These are phyloP conservation scores for Phytophthora palmivora DNA, from an alignment of 352 stramenopile species.

Conservation along the genomic window DNA sequence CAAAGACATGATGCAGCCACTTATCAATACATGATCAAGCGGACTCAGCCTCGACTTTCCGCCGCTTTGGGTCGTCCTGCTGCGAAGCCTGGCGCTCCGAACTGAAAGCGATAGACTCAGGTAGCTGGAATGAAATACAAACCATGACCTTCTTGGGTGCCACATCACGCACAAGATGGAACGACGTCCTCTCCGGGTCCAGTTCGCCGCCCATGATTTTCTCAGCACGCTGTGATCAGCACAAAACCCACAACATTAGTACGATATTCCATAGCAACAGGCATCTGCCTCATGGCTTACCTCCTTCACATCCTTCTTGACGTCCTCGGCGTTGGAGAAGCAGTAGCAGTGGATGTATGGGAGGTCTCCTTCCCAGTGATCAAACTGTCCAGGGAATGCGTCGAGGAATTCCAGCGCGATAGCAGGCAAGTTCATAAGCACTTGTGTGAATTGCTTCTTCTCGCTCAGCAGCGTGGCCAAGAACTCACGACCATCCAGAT, in stretches of 20 bases:
- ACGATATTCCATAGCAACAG: background rate
- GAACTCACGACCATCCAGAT: slow-evolving; percentile 95
- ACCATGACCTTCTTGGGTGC: slow-evolving; percentile 98
- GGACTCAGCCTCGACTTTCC: slow-evolving; percentile 43
- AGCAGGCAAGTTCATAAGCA: slow-evolving; percentile 97
- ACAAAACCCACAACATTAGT: slow-evolving; percentile 22
- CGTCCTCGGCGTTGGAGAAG: slow-evolving; percentile 90
- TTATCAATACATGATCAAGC: slow-evolving; percentile 4
- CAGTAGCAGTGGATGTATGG: slow-evolving; percentile 96
- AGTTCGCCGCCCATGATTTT: slow-evolving; percentile 73
- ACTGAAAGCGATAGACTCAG: slow-evolving; percentile 72
- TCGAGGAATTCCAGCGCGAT: slow-evolving; percentile 95
- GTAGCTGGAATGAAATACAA: slow-evolving; percentile 96
- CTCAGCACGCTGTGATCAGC: slow-evolving; percentile 61
- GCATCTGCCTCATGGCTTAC: slow-evolving; percentile 28
- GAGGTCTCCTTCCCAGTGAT: slow-evolving; percentile 72
- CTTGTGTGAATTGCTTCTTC: slow-evolving; percentile 86
- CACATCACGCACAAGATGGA: slow-evolving; percentile 95
- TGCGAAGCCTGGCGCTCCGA: slow-evolving; percentile 44
- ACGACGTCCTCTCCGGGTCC: slow-evolving; percentile 47
- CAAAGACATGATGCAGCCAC: background rate
- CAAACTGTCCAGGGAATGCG: slow-evolving; percentile 68
- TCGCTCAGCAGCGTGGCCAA: slow-evolving; percentile 77
- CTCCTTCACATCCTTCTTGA: slow-evolving; percentile 73
- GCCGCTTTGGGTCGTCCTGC: slow-evolving; percentile 57